A percentile compares a stretch with the other conserved stretches of the same genome.
These are phyloP conservation scores for Penicillium sp. DNA, from an alignment of 2,329 filamentous ascomycete species.

Conservation along the genomic window DNA sequence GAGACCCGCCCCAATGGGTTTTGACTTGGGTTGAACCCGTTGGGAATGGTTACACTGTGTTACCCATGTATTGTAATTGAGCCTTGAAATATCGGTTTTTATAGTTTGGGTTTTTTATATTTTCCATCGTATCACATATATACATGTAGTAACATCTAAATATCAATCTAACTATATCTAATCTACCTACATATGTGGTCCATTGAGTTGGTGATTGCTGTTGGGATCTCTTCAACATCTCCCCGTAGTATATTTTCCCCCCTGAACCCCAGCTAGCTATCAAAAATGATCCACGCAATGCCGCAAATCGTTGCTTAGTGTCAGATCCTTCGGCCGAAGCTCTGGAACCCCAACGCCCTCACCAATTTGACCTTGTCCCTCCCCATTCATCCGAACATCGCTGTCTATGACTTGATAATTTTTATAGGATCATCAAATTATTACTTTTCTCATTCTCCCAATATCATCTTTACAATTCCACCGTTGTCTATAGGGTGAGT, in stretches of 20 bases:
- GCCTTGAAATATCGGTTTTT: background rate
- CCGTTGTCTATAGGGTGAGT: background rate
- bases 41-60: background rate
- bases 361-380: slow-evolving; percentile 2
- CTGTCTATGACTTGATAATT: background rate
- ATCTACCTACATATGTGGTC: background rate
- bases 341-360: slow-evolving; percentile 10
- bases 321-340: slow-evolving; percentile 5
- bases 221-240: background rate
- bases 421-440: background rate
- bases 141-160: background rate
- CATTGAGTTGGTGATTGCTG: background rate
- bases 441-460: background rate
- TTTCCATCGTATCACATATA: background rate
- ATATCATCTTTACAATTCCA: background rate
- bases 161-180: background rate
- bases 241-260: background rate
- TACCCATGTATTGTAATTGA: background rate
- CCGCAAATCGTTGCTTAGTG: slow-evolving; percentile 1
- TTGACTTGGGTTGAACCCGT: slow-evolving; percentile 14
- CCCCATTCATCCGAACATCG: slow-evolving; percentile 5
- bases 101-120: background rate
- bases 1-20: slow-evolving; percentile 23
- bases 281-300: slow-evolving; percentile 1
- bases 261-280: background rate